Conservation (phyloP, 2,329 filamentous ascomycete genomes). For the Didymella exigua region DNA sequence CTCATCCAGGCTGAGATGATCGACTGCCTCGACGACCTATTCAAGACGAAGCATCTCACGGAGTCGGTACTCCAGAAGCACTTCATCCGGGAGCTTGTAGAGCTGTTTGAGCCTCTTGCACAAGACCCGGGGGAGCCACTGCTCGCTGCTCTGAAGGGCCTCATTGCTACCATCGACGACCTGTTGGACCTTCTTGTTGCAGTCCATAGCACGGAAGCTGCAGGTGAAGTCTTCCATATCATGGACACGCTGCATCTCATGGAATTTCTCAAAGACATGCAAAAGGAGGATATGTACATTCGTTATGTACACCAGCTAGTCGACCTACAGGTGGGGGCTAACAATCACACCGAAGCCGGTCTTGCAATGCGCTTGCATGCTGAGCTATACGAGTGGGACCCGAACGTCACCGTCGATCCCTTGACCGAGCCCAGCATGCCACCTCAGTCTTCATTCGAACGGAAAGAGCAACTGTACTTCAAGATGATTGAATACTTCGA, state of each 20-base stretch:
- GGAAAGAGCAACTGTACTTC: constrained; percentile 91
- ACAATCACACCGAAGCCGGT: constrained; percentile 86
- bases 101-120: constrained; percentile 75
- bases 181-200: constrained; percentile 89
- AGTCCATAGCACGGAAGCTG: constrained; percentile 77
- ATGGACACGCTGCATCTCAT: constrained; percentile 89
- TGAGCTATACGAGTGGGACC: constrained; percentile 91
- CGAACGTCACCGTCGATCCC: constrained; percentile 67
- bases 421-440: constrained; percentile 78
- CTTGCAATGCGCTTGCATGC: constrained; percentile 88
- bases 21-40: constrained; percentile 85
- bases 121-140: constrained; percentile 72
- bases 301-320: constrained; percentile 94
- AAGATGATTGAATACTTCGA: constrained; percentile 95
- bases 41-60: constrained; percentile 85
- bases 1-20: constrained; percentile 97
- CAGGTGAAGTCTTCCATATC: constrained; percentile 77
- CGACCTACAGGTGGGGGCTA: constrained; percentile 72
- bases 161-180: constrained; percentile 86
- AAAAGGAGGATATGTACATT: constrained; percentile 95
- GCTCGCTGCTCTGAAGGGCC: constrained; percentile 74
- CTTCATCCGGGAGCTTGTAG: constrained; percentile 84
- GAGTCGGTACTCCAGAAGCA: constrained; percentile 91
- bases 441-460: constrained; percentile 84
- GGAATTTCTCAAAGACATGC: constrained; percentile 96